Evolutionary conservation across 495 filamentous ascomycete species (phyloP).

Genomic region (Tuber aestivum): DNA sequence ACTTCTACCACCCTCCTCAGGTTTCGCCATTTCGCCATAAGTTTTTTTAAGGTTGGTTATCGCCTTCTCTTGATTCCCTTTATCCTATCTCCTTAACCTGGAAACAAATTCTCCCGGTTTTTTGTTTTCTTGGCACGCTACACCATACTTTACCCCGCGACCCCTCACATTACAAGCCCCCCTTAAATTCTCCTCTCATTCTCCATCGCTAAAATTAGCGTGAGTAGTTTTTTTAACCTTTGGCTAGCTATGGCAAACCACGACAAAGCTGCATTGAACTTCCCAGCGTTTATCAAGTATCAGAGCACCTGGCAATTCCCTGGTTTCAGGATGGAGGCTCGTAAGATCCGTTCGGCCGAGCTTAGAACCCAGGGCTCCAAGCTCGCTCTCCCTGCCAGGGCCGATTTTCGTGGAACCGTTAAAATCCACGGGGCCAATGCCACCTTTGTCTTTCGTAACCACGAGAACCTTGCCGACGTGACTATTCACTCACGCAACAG

Average conservation of each 20-base stretch:
- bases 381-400: slow-evolving; percentile 4
- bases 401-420: slow-evolving; percentile 21
- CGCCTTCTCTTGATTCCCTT: neutral
- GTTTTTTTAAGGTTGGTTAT: neutral
- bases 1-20: neutral
- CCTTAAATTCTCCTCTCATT: neutral
- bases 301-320: neutral
- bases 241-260: neutral
- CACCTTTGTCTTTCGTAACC: slow-evolving; percentile 17
- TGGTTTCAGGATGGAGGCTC: neutral
- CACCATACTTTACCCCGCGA: neutral
- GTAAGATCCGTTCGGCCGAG: neutral
- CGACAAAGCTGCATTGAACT: neutral
- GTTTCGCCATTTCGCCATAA: neutral
- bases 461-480: neutral
- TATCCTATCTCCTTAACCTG: neutral
- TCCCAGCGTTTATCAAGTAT: neutral
- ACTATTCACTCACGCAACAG: slow-evolving; percentile 23
- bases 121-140: neutral
- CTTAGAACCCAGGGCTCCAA: neutral
- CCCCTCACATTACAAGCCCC: neutral
- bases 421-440: slow-evolving; percentile 26
- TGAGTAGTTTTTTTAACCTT: neutral
- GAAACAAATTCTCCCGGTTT: neutral
- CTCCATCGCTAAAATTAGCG: neutral